Evolutionary conservation across 108 stramenopile species (phyloP), one percentile per base, ranked within the genome.

Genomic region (Epithemia pelagica): DNA sequence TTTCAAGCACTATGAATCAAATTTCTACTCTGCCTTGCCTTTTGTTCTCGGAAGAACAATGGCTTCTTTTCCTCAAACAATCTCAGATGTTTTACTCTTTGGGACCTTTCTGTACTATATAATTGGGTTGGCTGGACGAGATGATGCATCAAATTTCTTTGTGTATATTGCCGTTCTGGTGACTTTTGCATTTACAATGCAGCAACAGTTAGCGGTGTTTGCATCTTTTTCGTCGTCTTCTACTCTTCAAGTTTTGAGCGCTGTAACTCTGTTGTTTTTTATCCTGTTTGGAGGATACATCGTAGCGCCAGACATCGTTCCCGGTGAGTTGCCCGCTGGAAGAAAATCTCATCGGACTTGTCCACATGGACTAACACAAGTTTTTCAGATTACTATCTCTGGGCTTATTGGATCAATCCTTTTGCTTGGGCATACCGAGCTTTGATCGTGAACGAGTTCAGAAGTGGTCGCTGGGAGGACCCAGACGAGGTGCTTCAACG

Each of bases 1-100:
- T 67, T 91, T 96, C 80, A 96, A 96, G 77, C 96, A 96, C 29
- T 68, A 65, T 7, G 86, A 90, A 59, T 77, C 92, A 28, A 83
- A 79, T 54, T 96, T 95, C 68, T 94, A 75, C 61, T 83, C 86
- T 32, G 73, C 92, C 46, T 76, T 68, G 25, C 74, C 85, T 21
- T 88, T 81, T 64, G 73, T 79, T 51, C 31, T 89, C 46, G 88
- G 84, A 29, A 75, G 74, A 59, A 78, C 80, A 23, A 59, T 87
- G 25, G 76, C 86, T 28, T 77, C 73, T 62, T 58, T 85, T 28
- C 88, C 88, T 18, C 72, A 87, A 57, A 55, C 32, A 21, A 52
- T 70, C 29, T 46, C 79, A 73, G 88, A 89, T 68, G 79, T 83
- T 55, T 54, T 82, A n/a, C 64, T 76, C 22, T 89, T 89, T 72